Conservation (phyloP, 139 green algal species). For the Chlorella sp. region DNA sequence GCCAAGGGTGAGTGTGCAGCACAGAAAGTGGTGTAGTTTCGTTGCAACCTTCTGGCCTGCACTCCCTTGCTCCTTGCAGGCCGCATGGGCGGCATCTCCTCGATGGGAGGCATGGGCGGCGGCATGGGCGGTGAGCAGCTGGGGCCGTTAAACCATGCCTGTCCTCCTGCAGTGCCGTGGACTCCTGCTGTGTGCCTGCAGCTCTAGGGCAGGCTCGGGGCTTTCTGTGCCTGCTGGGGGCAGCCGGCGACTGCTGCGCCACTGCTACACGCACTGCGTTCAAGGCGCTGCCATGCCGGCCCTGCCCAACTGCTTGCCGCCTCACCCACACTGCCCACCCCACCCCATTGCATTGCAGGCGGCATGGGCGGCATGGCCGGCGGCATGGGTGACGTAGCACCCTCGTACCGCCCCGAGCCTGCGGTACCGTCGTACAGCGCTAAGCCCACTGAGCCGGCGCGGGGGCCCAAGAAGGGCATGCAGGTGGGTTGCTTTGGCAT, state of each 20-base stretch:
- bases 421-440: neutral
- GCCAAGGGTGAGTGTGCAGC: no score
- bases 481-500: constrained; percentile 21
- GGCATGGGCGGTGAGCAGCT: constrained; percentile 32
- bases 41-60: no score
- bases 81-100: constrained; percentile 26
- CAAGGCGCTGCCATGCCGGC: no score
- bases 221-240: no score
- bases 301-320: no score
- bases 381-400: constrained; percentile 14
- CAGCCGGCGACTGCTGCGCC: no score
- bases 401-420: constrained; percentile 21
- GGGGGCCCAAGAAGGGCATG: constrained; percentile 59
- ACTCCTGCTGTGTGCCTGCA: no score
- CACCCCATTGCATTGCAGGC: neutral
- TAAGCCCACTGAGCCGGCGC: constrained; percentile 43
- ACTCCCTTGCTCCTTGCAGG: neutral
- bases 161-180: neutral
- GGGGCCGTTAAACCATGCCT: constrained; percentile 16
- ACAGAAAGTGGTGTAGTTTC: no score
- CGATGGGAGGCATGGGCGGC: constrained; percentile 14
- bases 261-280: no score
- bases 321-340: no score
- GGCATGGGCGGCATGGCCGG: constrained; percentile 35
- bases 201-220: no score